Evolutionary conservation across 345 rosid genomes (phyloP).

Genomic region (Populus simonii): DNA sequence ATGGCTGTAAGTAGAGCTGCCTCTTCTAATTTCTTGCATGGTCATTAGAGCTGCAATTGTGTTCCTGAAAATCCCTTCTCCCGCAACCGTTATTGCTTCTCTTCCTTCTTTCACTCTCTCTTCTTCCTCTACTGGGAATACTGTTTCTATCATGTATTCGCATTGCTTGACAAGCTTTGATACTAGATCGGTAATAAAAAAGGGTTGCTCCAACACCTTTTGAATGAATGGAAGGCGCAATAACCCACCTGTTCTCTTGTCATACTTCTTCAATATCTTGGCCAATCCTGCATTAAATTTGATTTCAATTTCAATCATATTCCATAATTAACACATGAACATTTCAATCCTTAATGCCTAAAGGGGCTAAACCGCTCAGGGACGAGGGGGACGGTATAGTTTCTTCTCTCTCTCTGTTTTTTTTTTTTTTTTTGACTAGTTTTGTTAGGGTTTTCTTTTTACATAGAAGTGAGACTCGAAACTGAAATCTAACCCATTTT

Average conservation of each 20-base stretch:
- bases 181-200: slow-evolving; percentile 72
- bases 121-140: slow-evolving; percentile 45
- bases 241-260: slow-evolving; percentile 62
- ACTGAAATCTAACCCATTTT: not conserved
- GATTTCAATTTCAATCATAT: too few species aligned
- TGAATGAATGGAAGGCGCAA: slow-evolving; percentile 65
- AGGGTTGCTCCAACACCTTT: slow-evolving; percentile 64
- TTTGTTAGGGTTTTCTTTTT: too few species aligned
- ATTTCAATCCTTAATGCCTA: too few species aligned
- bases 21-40: slow-evolving; percentile 76
- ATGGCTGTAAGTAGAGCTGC: slow-evolving; percentile 65
- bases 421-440: too few species aligned
- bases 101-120: slow-evolving; percentile 11
- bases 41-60: slow-evolving; percentile 69
- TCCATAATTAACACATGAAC: too few species aligned
- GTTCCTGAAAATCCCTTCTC: slow-evolving; percentile 67
- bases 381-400: too few species aligned
- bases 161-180: slow-evolving; percentile 76
- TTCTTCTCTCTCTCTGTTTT: rapidly evolving
- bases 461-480: not conserved
- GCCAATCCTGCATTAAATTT: slow-evolving; percentile 48
- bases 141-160: slow-evolving; percentile 51
- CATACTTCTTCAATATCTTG: slow-evolving; percentile 88
- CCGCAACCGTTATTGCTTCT: slow-evolving; percentile 34
- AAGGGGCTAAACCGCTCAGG: too few species aligned